phyloP scores from a whole-genome alignment of 208 protist genomes.

The Phytomonas francai region DNA sequence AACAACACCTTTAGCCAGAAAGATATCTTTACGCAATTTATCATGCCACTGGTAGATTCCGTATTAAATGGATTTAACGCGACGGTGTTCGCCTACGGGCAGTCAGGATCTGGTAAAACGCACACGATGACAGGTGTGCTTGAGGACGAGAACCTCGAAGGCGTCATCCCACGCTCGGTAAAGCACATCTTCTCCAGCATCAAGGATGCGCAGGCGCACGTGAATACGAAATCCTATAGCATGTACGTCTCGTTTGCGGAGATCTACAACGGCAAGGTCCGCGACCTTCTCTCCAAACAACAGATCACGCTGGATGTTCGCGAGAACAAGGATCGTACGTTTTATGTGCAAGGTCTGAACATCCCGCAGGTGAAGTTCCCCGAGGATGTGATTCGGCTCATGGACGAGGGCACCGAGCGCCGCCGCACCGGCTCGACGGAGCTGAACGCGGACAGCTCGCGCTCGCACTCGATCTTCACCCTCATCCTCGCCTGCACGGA shows the following conservation, averaged over 20 bases:
- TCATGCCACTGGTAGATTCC: conserved; percentile 78
- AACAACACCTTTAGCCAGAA: conserved; percentile 84
- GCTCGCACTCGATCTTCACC: conserved; percentile 89
- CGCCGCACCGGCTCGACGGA: conserved; percentile 74
- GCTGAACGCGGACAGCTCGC: conserved; percentile 85
- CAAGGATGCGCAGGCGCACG: conserved; percentile 28
- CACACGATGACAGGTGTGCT: conserved; percentile 89
- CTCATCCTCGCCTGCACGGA: conserved; percentile 75
- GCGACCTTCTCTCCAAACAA: conserved; percentile 80
- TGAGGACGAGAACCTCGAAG: conserved; percentile 45
- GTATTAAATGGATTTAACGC: conserved; percentile 88
- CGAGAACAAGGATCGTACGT: conserved; percentile 78
- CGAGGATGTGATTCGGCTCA: conserved; percentile 64
- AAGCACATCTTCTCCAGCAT: conserved; percentile 71
- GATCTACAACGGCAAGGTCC: conserved; percentile 87
- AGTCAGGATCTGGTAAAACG: conserved; percentile 93
- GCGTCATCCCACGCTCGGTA: conserved; percentile 76
- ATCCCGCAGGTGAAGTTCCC: conserved; percentile 69
- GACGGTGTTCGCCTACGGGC: conserved; percentile 94
- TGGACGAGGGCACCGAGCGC: conserved; percentile 86
- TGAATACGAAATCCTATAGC: conserved; percentile 34
- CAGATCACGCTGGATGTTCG: conserved; percentile 76
- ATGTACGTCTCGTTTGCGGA: conserved; percentile 83
- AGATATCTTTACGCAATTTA: conserved; percentile 85
- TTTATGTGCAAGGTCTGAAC: conserved; percentile 73